phyloP scores from a whole-genome alignment of 169 alveolate genomes.

The Eimeria nieschulzi region DNA sequence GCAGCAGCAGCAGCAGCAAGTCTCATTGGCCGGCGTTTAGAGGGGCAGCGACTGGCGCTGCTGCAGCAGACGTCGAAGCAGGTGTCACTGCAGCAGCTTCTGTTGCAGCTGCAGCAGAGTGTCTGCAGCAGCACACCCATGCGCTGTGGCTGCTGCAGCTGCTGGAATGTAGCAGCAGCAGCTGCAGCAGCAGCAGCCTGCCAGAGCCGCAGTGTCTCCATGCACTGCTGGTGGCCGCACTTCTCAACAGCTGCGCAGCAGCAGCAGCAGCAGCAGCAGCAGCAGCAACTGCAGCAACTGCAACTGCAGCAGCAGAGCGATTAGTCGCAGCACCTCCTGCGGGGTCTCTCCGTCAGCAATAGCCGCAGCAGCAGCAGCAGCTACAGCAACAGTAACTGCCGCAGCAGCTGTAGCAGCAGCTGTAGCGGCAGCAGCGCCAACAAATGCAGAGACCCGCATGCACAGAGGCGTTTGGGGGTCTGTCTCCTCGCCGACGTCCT shows the following conservation, averaged over 20 bases:
- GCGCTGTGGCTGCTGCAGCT: too few relatives aligned
- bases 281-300: neutral
- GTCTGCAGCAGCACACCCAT: too few relatives aligned
- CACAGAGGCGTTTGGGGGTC: neutral
- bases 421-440: neutral
- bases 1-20: neutral
- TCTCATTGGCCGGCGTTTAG: neutral
- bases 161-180: too few relatives aligned
- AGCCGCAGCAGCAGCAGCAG: conserved; percentile 34
- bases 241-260: neutral
- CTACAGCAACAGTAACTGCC: neutral
- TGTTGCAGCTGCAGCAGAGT: too few relatives aligned
- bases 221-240: neutral
- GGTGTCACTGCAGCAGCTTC: too few relatives aligned
- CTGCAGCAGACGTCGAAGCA: neutral
- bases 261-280: conserved; percentile 11
- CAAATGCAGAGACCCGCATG: neutral
- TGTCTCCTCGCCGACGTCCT: neutral
- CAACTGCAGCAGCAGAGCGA: neutral
- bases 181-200: conserved; percentile 21
- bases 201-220: neutral
- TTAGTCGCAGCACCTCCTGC: neutral
- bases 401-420: conserved; percentile 2
- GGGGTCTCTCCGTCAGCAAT: neutral
- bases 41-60: neutral